phyloP scores from a whole-genome alignment of 179 eudicot genomes.

The Beta lomatogona region DNA sequence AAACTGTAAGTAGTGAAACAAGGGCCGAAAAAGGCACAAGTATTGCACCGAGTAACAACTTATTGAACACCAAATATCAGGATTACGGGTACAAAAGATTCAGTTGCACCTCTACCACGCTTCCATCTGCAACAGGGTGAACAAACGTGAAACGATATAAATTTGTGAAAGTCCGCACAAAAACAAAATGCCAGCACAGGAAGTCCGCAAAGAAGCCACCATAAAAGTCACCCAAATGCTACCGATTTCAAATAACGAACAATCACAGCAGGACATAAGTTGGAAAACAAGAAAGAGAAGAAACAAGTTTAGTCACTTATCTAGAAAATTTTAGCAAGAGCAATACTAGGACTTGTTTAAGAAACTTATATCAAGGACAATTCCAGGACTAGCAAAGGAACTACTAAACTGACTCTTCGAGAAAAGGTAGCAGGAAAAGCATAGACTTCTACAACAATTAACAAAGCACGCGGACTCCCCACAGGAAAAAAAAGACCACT shows the following conservation, averaged over 20 bases:
- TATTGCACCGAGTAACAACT: not conserved
- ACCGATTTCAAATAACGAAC: not conserved
- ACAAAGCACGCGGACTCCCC: not conserved
- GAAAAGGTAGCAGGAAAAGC: not conserved
- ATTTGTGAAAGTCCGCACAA: not conserved
- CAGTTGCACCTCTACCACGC: not conserved
- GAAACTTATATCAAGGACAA: no score
- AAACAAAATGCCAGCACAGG: not conserved
- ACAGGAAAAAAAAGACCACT: not conserved
- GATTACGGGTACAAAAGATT: not conserved
- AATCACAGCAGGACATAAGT: not conserved
- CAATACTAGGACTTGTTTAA: not conserved
- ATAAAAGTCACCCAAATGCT: not conserved
- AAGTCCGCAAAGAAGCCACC: not conserved
- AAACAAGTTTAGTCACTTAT: not conserved
- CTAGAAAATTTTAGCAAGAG: not conserved
- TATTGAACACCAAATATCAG: slow-evolving; percentile 6
- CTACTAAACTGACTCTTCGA: not conserved
- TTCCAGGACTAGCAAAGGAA: not conserved
- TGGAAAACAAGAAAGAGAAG: not conserved
- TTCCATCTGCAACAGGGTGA: slow-evolving; percentile 7
- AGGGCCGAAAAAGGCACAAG: not conserved
- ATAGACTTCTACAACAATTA: not conserved
- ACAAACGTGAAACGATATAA: not conserved
- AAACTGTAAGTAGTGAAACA: not conserved